Conservation (phyloP, 75 land plant genomes). For the Pinus albicaulis region DNA sequence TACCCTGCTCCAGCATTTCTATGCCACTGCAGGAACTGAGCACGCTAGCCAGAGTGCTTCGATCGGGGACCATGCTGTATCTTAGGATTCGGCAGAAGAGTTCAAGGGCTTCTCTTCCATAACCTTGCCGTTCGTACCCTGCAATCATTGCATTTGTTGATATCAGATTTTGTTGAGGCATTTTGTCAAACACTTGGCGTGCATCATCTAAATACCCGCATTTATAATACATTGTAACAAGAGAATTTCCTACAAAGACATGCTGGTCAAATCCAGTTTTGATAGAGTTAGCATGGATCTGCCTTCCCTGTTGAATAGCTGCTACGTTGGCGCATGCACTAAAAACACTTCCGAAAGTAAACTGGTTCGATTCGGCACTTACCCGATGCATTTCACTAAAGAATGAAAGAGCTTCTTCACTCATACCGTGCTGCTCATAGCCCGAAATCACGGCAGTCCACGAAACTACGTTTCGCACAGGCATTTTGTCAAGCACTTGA, state of each 20-base stretch:
- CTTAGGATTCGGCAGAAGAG: constrained; percentile 46
- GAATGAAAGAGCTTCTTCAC: not conserved
- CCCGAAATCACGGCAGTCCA: constrained; percentile 53
- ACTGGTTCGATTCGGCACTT: constrained; percentile 23
- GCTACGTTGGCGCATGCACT: constrained; percentile 16
- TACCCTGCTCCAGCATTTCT: constrained; percentile 44
- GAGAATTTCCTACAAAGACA: not conserved
- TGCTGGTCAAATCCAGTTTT: not conserved
- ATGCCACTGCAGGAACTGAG: constrained; percentile 53
- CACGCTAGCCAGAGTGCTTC: constrained; percentile 49
- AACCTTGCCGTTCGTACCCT: constrained; percentile 1
- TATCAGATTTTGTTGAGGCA: too few relatives aligned
- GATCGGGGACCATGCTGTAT: constrained; percentile 41
- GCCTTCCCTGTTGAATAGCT: constrained; percentile 18
- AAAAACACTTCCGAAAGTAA: constrained; percentile 34
- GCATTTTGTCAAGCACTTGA: constrained; percentile 46
- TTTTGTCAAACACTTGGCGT: not conserved
- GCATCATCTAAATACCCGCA: not conserved
- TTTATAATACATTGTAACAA: constrained; percentile 6
- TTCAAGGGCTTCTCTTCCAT: constrained; percentile 24
- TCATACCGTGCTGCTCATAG: not conserved
- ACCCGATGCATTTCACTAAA: constrained; percentile 5
- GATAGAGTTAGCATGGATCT: constrained; percentile 16
- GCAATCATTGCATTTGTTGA: constrained; percentile 6
- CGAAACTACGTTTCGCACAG: constrained; percentile 30